Conservation (phyloP, 495 filamentous ascomycete genomes). For the Aeminium ludgeri region DNA sequence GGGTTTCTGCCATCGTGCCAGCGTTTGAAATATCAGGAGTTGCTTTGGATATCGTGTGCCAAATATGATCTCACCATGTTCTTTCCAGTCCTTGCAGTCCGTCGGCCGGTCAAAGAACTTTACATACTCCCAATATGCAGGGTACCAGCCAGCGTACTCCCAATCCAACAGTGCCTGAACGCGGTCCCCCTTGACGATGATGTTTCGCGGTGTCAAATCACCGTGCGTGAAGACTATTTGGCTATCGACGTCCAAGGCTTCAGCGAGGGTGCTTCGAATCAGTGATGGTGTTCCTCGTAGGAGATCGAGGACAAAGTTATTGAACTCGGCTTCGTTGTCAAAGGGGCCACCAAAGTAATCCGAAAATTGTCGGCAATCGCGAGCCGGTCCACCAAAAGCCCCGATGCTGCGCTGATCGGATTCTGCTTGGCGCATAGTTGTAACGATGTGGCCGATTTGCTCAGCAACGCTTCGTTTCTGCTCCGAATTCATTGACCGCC, state of each 20-base stretch:
- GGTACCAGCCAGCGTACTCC: conserved; percentile 16
- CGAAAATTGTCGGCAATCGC: not conserved
- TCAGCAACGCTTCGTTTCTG: not conserved
- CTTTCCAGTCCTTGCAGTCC: conserved; percentile 1
- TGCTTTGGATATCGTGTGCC: not conserved
- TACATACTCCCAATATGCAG: conserved; percentile 16
- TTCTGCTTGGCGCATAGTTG: not conserved
- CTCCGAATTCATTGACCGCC: not conserved
- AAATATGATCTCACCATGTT: not conserved
- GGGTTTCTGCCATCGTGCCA: not conserved
- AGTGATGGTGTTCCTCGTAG: not conserved
- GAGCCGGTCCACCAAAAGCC: not conserved
- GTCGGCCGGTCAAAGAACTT: conserved; percentile 3
- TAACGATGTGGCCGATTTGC: not conserved
- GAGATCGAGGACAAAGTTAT: not conserved
- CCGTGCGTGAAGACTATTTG: conserved; percentile 12
- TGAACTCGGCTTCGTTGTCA: not conserved
- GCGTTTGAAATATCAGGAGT: not conserved
- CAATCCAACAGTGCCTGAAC: conserved; percentile 14
- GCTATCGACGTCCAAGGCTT: not conserved
- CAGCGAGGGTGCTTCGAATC: not conserved
- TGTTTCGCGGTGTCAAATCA: conserved; percentile 11
- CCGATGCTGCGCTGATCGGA: not conserved
- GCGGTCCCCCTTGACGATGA: conserved; percentile 8
- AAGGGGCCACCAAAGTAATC: not conserved